Evolutionary conservation across 495 filamentous ascomycete species (phyloP), one percentile per base, ranked within the genome.

Genomic region (Pseudevernia furfuracea): DNA sequence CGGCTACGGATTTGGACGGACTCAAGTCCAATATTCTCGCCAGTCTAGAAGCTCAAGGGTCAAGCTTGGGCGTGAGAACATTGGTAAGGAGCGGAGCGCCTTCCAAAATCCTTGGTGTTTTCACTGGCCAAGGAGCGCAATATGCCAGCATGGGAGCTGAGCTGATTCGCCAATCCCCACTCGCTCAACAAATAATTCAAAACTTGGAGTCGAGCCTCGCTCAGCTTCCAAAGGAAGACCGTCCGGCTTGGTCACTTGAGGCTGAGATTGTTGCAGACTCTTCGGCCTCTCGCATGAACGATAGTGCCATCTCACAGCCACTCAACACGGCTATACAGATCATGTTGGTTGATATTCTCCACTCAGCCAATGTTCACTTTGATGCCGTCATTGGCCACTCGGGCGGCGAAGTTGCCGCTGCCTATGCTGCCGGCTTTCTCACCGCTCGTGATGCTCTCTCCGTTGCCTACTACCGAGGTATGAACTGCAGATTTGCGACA

Each of bases 361-460:
- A 64, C 23, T 78, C 75, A 17, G 86, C 83, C 74, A 77, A 77
- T 55, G 75, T 88, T 41, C 67, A 58, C 4, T 84, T 84, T 12
- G 25, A 63, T 15, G 38, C 78, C 1, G 82, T 84, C 1, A 67
- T 83, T 17, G 86, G 86, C 6, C 85, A 89, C 70, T 87, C 85
- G 0, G 80, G 77, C 8, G 86, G 86, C n/a, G 86, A 89, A 69
- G 84, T 88, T 44, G 83, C 78, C 1, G 83, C 84, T 10, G 84
- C 85, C 0, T 87, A 85, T 69, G 82, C 83, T n/a, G 77, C 83
- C 8, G 84, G 80, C 10, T 72, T 71, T 4, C 59, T 86, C 19
- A 74, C 76, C 0, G 71, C 76, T n/a, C 67, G 71, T 11, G 71
- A 72, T 39, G 75, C 79, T 0, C 74, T 77, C n/a, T 66, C 56